Evolutionary conservation across 1,284 basidiomycete species (phyloP).

Genomic region (Ustilago loliicola): DNA sequence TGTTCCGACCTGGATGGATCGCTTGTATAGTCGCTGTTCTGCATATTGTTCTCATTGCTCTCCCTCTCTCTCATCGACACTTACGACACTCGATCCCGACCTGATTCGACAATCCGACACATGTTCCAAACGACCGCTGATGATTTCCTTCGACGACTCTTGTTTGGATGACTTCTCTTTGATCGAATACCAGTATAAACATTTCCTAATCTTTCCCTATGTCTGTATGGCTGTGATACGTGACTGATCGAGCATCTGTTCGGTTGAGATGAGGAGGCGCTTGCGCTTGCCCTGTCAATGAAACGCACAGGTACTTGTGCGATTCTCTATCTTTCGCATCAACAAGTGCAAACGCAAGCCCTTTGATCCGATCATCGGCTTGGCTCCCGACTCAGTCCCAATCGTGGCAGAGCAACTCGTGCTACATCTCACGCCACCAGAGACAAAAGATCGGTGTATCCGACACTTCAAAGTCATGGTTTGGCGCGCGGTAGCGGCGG

Average conservation of each 20-base stretch:
- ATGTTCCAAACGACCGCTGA: no score
- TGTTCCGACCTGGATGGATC: slow-evolving; percentile 10
- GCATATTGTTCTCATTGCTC: slow-evolving; percentile 2
- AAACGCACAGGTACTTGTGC: no score
- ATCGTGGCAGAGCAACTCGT: no score
- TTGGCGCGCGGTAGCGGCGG: no score
- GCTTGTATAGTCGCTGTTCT: neutral
- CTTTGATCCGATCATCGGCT: no score
- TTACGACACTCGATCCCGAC: slow-evolving; percentile 3
- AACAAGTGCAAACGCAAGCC: no score
- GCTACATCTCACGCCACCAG: neutral
- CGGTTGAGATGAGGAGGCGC: neutral
- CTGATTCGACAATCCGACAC: slow-evolving; percentile 6
- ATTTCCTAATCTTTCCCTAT: neutral
- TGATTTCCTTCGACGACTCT: neutral
- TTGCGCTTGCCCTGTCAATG: neutral
- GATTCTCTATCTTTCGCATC: no score
- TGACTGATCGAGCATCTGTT: neutral
- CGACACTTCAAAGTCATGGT: neutral
- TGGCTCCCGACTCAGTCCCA: no score
- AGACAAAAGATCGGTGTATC: neutral
- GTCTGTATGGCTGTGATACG: neutral
- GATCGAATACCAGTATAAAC: slow-evolving; percentile 18
- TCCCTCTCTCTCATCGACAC: slow-evolving; percentile 6
- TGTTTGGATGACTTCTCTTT: neutral